Conservation (phyloP, 257 asterid species). For the Petunia axillaris region DNA sequence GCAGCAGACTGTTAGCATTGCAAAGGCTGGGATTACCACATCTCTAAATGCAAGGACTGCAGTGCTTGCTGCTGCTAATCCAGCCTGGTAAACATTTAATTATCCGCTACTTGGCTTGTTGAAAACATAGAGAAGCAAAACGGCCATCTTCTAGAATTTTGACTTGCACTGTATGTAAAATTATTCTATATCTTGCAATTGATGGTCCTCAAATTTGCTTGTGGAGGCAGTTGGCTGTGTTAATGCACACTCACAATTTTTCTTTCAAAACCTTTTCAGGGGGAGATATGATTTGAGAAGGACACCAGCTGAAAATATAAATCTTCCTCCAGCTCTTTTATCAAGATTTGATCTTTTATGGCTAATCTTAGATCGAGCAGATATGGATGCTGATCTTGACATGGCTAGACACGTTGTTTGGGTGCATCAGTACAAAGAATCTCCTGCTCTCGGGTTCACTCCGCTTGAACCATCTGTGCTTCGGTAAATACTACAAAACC, state of each 20-base stretch:
- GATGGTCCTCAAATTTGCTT: conserved; percentile 11
- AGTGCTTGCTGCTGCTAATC: conserved; percentile 98
- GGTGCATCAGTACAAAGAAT: conserved; percentile 93
- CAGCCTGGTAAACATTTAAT: conserved; percentile 77
- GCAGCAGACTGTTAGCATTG: conserved; percentile 99
- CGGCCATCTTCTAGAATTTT: background rate
- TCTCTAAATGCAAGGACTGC: conserved; percentile 99
- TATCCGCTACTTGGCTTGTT: conserved; percentile 24
- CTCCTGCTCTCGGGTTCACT: conserved; percentile 97
- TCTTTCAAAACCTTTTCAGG: conserved; percentile 47
- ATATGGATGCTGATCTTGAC: conserved; percentile 97
- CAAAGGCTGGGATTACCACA: conserved; percentile 98
- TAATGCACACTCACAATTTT: background rate
- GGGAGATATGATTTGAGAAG: conserved; percentile 97
- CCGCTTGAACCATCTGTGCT: conserved; percentile 96
- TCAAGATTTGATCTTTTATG: conserved; percentile 98
- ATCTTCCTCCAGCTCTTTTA: conserved; percentile 97
- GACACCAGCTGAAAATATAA: conserved; percentile 98
- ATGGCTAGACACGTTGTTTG: conserved; percentile 98
- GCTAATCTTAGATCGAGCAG: conserved; percentile 97
- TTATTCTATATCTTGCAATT: conserved; percentile 1
- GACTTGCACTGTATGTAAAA: background rate
- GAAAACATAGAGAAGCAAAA: conserved; percentile 6
- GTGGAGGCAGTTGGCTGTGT: background rate
- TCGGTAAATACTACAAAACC: conserved; percentile 50